Conservation (phyloP, 1,284 basidiomycete species). For the Puccinia coronata region DNA sequence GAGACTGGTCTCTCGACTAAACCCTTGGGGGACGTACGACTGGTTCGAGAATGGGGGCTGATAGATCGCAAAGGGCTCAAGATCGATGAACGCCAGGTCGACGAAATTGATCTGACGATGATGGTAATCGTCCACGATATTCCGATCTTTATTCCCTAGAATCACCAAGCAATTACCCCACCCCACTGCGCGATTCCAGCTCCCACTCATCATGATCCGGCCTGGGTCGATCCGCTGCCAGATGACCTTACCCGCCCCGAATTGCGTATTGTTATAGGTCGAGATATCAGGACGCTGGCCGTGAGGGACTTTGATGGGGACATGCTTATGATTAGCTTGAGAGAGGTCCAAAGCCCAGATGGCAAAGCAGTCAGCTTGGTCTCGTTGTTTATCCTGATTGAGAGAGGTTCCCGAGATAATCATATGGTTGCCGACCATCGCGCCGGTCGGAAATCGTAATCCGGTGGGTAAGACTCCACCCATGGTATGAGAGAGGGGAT, state of each 20-base stretch:
- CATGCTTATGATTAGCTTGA: slow-evolving; percentile 87
- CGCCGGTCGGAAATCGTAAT: slow-evolving; percentile 87
- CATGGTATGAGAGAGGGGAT: slow-evolving; percentile 73
- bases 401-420: slow-evolving; percentile 59
- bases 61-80: slow-evolving; percentile 91
- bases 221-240: slow-evolving; percentile 50
- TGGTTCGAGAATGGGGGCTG: slow-evolving; percentile 69
- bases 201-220: slow-evolving; percentile 65
- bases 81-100: slow-evolving; percentile 82
- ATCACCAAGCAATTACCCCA: slow-evolving; percentile 83
- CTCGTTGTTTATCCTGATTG: slow-evolving; percentile 38
- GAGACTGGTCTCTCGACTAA: slow-evolving; percentile 51
- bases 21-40: slow-evolving; percentile 60
- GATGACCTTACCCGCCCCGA: slow-evolving; percentile 52
- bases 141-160: slow-evolving; percentile 81
- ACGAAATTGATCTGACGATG: slow-evolving; percentile 76
- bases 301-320: slow-evolving; percentile 73
- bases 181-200: slow-evolving; percentile 83
- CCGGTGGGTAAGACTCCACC: slow-evolving; percentile 80
- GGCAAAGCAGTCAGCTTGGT: slow-evolving; percentile 62
- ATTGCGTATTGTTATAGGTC: slow-evolving; percentile 73
- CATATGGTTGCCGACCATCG: slow-evolving; percentile 80
- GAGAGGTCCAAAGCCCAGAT: slow-evolving; percentile 62
- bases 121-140: slow-evolving; percentile 77
- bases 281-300: slow-evolving; percentile 45